These are phyloP conservation scores for Pseudomassariella vexata DNA, from an alignment of 2,329 filamentous ascomycete genomes.

Conservation along the genomic window DNA sequence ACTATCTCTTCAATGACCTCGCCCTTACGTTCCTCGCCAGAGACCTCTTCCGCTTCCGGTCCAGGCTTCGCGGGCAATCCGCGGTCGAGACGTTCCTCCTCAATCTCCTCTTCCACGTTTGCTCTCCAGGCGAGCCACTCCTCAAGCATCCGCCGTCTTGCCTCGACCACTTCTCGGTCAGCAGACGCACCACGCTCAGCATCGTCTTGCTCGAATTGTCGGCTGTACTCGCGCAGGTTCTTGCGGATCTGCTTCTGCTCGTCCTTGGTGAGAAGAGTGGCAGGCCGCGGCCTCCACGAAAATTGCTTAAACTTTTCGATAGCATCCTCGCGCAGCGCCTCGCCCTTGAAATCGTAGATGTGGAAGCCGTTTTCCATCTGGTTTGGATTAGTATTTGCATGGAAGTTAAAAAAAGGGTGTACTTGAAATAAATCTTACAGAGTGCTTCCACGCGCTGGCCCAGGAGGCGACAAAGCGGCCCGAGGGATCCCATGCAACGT, in stretches of 20 bases:
- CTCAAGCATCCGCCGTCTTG: constrained; percentile 71
- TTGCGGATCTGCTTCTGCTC: constrained; percentile 98
- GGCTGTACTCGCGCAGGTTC: constrained; percentile 95
- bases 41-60: constrained; percentile 55
- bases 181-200: constrained; percentile 88
- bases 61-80: constrained; percentile 65
- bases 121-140: constrained; percentile 88
- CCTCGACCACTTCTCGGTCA: constrained; percentile 89
- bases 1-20: constrained; percentile 83
- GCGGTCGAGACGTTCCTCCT: constrained; percentile 62
- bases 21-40: constrained; percentile 61
- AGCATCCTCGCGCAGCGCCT: constrained; percentile 80
- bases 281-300: constrained; percentile 85
- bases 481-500: constrained; percentile 96
- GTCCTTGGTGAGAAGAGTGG: constrained; percentile 89
- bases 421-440: too few relatives aligned
- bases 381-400: too few relatives aligned
- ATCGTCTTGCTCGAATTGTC: constrained; percentile 92
- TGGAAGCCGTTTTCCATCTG: constrained; percentile 99
- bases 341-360: constrained; percentile 93
- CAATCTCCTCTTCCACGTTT: constrained; percentile 63
- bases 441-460: constrained; percentile 92
- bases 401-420: too few relatives aligned
- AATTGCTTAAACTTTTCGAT: constrained; percentile 98
- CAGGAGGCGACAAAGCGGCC: constrained; percentile 91